A percentile compares a stretch with the other conserved stretches of the same genome.
Conservation (phyloP, 2,329 filamentous ascomycete species). For the Colletotrichum nymphaeae region DNA sequence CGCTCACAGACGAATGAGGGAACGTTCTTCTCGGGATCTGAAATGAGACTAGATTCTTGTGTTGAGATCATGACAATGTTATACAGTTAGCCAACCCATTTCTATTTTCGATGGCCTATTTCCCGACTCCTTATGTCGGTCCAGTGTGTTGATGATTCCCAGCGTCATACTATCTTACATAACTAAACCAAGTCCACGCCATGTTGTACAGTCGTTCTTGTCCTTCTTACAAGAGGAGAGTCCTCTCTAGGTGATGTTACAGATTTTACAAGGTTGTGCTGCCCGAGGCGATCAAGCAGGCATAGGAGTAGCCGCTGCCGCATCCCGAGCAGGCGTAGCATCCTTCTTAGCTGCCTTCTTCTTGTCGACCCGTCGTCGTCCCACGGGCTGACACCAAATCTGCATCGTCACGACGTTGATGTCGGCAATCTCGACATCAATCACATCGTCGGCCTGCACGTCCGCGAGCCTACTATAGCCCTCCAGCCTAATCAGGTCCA, state of each 20-base stretch:
- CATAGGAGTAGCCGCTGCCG: not conserved
- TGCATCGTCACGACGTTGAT: slow-evolving; percentile 55
- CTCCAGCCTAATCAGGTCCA: slow-evolving; percentile 52
- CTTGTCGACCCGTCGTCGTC: not conserved
- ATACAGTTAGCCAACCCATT: not conserved
- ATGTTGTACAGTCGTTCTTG: not conserved
- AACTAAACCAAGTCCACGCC: not conserved
- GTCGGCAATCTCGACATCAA: slow-evolving; percentile 65
- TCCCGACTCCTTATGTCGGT: not conserved
- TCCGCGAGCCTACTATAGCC: slow-evolving; percentile 53
- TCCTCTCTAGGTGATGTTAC: not conserved
- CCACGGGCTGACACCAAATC: slow-evolving; percentile 13
- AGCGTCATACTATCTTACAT: not conserved
- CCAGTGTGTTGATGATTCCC: not conserved
- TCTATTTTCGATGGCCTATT: not conserved
- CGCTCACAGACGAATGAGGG: not conserved
- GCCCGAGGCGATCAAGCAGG: not conserved
- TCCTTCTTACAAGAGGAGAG: not conserved
- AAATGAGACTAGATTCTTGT: not conserved
- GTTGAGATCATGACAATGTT: not conserved
- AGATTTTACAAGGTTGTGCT: not conserved
- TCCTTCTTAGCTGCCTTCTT: not conserved
- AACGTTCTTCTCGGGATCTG: not conserved
- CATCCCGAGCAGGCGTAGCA: not conserved
- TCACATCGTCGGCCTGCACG: slow-evolving; percentile 61